These are phyloP conservation scores for Alternaria postmessia DNA, from an alignment of 2,329 filamentous ascomycete genomes.

Conservation along the genomic window DNA sequence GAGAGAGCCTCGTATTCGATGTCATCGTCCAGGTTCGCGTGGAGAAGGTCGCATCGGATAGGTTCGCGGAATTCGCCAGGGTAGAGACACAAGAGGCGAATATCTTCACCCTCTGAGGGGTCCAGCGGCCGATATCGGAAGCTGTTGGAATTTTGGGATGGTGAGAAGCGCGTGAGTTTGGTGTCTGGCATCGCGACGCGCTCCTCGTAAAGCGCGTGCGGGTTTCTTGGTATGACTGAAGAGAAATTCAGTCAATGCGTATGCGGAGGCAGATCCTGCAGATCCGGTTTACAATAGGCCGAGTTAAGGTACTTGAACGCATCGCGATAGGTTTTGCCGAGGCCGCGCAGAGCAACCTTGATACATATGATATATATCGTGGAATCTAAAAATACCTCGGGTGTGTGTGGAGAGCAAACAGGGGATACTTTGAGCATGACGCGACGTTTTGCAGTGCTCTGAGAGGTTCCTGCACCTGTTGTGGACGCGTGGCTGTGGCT, in stretches of 20 bases:
- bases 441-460: background rate
- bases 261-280: conserved; percentile 12
- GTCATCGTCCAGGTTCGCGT: conserved; percentile 13
- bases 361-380: conserved; percentile 1
- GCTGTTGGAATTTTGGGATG: background rate
- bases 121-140: conserved; percentile 16
- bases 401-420: background rate
- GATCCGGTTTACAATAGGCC: conserved; percentile 13
- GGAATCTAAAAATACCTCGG: conserved; percentile 14
- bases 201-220: conserved; percentile 14
- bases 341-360: background rate
- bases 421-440: conserved; percentile 1
- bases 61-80: conserved; percentile 14
- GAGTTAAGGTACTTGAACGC: conserved; percentile 9
- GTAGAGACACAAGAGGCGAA: conserved; percentile 16
- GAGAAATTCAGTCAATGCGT: conserved; percentile 17
- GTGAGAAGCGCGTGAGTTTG: background rate
- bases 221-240: conserved; percentile 14
- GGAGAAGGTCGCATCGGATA: conserved; percentile 17
- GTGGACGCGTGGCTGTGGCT: conserved; percentile 20
- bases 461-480: background rate
- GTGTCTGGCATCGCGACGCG: conserved; percentile 14
- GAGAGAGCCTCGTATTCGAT: conserved; percentile 33
- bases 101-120: conserved; percentile 12
- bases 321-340: conserved; percentile 10